phyloP scores from a whole-genome alignment of 805 yeast genomes.

The Metschnikowia hibisci region DNA sequence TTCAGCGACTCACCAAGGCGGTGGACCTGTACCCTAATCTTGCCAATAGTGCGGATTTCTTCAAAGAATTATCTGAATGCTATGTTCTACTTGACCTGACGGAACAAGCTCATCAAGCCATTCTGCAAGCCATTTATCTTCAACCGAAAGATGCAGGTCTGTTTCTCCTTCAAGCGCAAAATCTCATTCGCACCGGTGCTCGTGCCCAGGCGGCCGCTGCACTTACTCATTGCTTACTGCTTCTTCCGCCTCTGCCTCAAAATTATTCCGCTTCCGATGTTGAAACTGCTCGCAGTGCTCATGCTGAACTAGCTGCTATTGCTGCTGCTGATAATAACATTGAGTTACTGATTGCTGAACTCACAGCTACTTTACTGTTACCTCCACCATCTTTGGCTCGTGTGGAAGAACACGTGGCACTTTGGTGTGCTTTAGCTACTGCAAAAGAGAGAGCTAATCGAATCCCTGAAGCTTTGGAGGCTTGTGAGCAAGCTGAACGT shows the following conservation, averaged over 20 bases:
- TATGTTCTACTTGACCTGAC: slow-evolving; percentile 44
- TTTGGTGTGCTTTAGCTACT: slow-evolving; percentile 53
- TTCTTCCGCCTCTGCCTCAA: slow-evolving; percentile 32
- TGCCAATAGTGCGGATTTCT: slow-evolving; percentile 35
- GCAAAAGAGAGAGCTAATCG: slow-evolving; percentile 51
- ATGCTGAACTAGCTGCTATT: slow-evolving; percentile 54
- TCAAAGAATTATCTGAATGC: slow-evolving; percentile 51
- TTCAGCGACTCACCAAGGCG: slow-evolving; percentile 38
- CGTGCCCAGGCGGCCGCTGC: slow-evolving; percentile 45
- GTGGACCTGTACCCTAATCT: slow-evolving; percentile 37
- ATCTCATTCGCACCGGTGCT: slow-evolving; percentile 42
- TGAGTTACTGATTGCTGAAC: slow-evolving; percentile 47
- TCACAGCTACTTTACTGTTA: slow-evolving; percentile 46
- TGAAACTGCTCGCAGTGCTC: slow-evolving; percentile 49
- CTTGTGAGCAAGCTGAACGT: slow-evolving; percentile 46
- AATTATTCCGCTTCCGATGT: slow-evolving; percentile 30
- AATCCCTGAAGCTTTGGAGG: slow-evolving; percentile 44
- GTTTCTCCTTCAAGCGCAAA: slow-evolving; percentile 49
- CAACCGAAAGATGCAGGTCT: slow-evolving; percentile 41
- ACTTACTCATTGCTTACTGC: slow-evolving; percentile 41
- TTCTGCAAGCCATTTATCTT: slow-evolving; percentile 40
- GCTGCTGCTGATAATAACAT: slow-evolving; percentile 49
- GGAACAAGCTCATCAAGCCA: slow-evolving; percentile 50
- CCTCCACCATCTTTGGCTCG: slow-evolving; percentile 47
- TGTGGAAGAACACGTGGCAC: slow-evolving; percentile 43